phyloP scores from a whole-genome alignment of 2,329 filamentous ascomycete species.

The Apiospora aurea region DNA sequence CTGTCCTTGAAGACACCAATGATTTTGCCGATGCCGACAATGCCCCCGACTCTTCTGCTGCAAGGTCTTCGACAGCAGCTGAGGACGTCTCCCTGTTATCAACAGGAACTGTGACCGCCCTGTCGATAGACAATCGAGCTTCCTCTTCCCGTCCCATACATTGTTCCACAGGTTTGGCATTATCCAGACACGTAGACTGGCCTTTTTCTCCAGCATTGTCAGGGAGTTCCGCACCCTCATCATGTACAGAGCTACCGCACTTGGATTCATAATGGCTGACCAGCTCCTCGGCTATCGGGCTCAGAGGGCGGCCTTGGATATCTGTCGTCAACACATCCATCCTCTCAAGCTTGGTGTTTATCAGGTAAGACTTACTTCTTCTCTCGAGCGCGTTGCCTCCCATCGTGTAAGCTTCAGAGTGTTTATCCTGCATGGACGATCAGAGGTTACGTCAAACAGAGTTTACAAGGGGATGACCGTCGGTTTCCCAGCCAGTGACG shows the following conservation, averaged over 20 bases:
- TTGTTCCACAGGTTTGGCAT: background rate
- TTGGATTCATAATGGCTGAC: slow-evolving; percentile 3
- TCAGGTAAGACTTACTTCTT: slow-evolving; percentile 7
- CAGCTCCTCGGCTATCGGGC: slow-evolving; percentile 14
- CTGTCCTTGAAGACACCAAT: background rate
- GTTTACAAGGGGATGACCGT: background rate
- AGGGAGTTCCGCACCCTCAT: background rate
- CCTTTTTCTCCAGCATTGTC: background rate
- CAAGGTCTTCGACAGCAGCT: background rate
- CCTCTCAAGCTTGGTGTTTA: slow-evolving; percentile 9
- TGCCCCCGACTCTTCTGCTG: background rate
- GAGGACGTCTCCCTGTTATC: background rate
- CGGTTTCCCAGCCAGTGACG: background rate
- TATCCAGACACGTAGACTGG: background rate
- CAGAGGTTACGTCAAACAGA: slow-evolving; percentile 12
- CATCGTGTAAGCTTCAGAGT: background rate
- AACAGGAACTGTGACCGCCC: background rate
- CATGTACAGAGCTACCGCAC: background rate
- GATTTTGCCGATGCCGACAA: background rate
- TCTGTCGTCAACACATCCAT: background rate
- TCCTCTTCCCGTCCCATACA: background rate
- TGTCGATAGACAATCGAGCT: background rate
- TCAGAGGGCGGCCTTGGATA: slow-evolving; percentile 15
- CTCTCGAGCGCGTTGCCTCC: background rate
- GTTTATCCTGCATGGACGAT: background rate